Base-by-base conservation (phyloP, 2,329 filamentous ascomycete genomes). In the Fusarium sp. region DNA sequence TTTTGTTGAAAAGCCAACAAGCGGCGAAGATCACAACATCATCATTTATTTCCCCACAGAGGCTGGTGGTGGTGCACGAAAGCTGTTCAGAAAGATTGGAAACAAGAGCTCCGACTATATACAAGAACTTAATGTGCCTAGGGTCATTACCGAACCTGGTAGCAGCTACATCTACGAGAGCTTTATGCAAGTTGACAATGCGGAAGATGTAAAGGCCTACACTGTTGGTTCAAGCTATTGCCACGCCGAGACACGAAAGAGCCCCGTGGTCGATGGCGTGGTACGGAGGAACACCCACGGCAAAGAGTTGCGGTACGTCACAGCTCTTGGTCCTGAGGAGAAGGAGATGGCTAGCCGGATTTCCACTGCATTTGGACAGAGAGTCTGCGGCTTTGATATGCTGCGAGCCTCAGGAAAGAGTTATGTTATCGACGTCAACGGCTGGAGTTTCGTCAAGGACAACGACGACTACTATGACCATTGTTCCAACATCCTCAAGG, bases 361-460 rank as follows among this genome's bases (percentile, higher is more conserved):
- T 57, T 92, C 93, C 3, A 89, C 87, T 39, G 90, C 92, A 0
- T 99, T 99, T 75, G 95, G 94, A 0, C 95, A 99, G 75, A 84
- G 92, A 50, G 93, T 99, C 3, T 99, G 95, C 72, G 95, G 95
- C 0, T 99, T 99, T 70, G 95, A 99, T 73, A 82, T 99, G 57
- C 81, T 99, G 53, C 88, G 96, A 25, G 92, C 93, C 11, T 88
- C 87, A 45, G 92, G 93, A 14, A 92, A 92, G 74, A 98, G 94
- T 73, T 99, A 92, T 76, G 95, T 99, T 44, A 99, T 99, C 66
- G 95, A 99, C 70, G 95, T 99, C 68, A 99, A 99, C 74, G 95
- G 95, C 11, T 99, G 96, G 96, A 98, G 94, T 72, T 99, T 99
- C 71, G 95, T 99, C 75, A 99, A 99, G 75, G 96, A 99, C 75